Evolutionary conservation across 2,329 filamentous ascomycete genomes (phyloP).

Genomic region (Chaetomiaceae sp.): DNA sequence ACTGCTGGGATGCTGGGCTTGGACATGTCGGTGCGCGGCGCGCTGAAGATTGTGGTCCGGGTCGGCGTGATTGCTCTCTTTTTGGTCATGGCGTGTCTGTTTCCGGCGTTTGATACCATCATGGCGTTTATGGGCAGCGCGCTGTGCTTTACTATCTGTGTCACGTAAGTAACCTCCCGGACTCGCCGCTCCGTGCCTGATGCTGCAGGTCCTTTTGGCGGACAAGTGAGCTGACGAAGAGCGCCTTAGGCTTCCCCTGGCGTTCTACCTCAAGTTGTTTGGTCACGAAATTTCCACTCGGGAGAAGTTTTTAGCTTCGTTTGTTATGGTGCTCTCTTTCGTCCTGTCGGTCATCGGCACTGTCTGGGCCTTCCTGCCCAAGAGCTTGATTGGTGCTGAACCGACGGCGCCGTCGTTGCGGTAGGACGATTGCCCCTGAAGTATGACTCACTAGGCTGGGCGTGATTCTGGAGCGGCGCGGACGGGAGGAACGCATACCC

Average conservation of each 20-base stretch:
- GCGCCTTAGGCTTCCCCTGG: constrained; percentile 62
- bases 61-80: constrained; percentile 64
- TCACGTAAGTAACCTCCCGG: constrained; percentile 53
- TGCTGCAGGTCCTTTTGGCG: too few species aligned
- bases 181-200: too few species aligned
- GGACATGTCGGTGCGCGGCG: constrained; percentile 49
- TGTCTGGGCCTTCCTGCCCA: constrained; percentile 81
- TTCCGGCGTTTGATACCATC: constrained; percentile 79
- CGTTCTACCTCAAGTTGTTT: constrained; percentile 89
- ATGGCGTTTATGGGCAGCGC: constrained; percentile 88
- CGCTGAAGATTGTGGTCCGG: constrained; percentile 56
- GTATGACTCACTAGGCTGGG: too few species aligned
- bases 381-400: constrained; percentile 57
- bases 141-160: constrained; percentile 88
- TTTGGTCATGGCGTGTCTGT: constrained; percentile 62
- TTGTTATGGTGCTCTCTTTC: constrained; percentile 62
- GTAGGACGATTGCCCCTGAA: neutral
- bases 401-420: neutral
- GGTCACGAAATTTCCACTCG: constrained; percentile 57
- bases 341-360: constrained; percentile 71
- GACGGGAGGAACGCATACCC: too few species aligned
- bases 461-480: too few species aligned
- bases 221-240: neutral
- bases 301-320: constrained; percentile 63
- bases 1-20: constrained; percentile 45